Base-by-base conservation (phyloP, 2,329 filamentous ascomycete genomes). In the Sarocladiaceae sp. region DNA sequence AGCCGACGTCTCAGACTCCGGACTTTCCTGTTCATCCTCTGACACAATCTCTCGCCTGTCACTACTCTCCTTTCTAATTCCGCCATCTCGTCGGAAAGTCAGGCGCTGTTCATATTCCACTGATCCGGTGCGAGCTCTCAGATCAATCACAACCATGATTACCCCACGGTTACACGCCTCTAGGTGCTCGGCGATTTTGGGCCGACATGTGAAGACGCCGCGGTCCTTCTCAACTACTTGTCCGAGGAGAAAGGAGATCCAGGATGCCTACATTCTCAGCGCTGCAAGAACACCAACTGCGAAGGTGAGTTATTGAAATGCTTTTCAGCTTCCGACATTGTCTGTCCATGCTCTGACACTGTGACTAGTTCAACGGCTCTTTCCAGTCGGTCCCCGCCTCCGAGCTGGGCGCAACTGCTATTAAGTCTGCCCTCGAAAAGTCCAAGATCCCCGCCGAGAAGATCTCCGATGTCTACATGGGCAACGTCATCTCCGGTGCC, bases 391-490 rank as follows among this genome's bases (percentile, higher is more conserved):
- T 97, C 28, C 78, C 91, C 3, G 93, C 92, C 10, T 88, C 94
- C n/a, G 80, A 88, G 64, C 87, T 99, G 44, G 94, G 90, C 59
- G 90, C 93, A 26, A 84, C 86, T 15, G 94, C 92, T 54, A 97
- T 99, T 75, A 94, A 92, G 70, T 87, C 90, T 44, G 94, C 94
- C 25, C 71, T 99, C 51, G 82, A 86, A 60, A 96, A 94, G 71
- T 95, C 92, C 50, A 86, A 84, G 58, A 80, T 97, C 6, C 92
- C 94, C 2, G 69, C 83, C 50, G 83, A 86, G 29, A 88, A 87
- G 66, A 90, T 97, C 63, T 88, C 86, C 57, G 88, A 96, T 71
- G 90, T 97, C 15, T 97, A 97, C 75, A 96, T 97, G 89, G 94
- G 94, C 66, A 96, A 97, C 64, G 94, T 97, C 10, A 79, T 97